Evolutionary conservation across 1,139 yeast species (phyloP).

Genomic region (Lizanozyma gosingica): DNA sequence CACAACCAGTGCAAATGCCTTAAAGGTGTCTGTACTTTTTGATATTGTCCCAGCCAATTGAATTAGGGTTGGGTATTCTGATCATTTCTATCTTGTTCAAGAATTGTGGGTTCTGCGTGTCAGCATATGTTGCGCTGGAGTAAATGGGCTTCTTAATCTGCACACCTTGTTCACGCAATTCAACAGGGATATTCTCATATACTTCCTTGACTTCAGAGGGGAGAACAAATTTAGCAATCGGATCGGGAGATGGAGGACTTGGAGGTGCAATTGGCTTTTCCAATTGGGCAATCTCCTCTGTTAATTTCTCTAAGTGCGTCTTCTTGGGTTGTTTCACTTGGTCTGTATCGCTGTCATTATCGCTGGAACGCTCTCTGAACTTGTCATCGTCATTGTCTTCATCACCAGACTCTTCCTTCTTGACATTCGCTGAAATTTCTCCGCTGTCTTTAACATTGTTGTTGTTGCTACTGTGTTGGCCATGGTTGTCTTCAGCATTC

Average conservation of each 20-base stretch:
- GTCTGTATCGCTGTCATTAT: not conserved
- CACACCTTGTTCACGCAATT: conserved; percentile 15
- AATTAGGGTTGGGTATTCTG: conserved; percentile 37
- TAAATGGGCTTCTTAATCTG: conserved; percentile 26
- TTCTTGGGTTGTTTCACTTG: not conserved
- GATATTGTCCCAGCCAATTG: conserved; percentile 41
- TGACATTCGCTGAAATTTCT: too few relatives aligned
- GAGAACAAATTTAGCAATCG: not conserved
- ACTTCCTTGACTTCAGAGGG: not conserved
- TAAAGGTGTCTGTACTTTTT: conserved; percentile 26
- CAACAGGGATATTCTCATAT: conserved; percentile 11
- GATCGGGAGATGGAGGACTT: conserved; percentile 5
- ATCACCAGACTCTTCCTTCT: not conserved
- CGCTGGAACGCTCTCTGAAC: not conserved
- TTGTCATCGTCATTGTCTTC: not conserved
- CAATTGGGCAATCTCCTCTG: conserved; percentile 5
- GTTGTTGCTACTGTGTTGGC: not conserved
- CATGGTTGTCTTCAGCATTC: not conserved
- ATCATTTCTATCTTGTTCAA: conserved; percentile 33
- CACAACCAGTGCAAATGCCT: too few relatives aligned
- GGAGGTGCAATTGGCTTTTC: conserved; percentile 14
- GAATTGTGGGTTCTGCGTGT: conserved; percentile 23
- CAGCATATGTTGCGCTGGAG: conserved; percentile 24
- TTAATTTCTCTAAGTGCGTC: not conserved
- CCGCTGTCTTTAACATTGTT: too few relatives aligned